Percentiles rank a stretch among this genome's conserved stretches.
phyloP scores from a whole-genome alignment of 495 filamentous ascomycete genomes.

The Penicillium desertorum region DNA sequence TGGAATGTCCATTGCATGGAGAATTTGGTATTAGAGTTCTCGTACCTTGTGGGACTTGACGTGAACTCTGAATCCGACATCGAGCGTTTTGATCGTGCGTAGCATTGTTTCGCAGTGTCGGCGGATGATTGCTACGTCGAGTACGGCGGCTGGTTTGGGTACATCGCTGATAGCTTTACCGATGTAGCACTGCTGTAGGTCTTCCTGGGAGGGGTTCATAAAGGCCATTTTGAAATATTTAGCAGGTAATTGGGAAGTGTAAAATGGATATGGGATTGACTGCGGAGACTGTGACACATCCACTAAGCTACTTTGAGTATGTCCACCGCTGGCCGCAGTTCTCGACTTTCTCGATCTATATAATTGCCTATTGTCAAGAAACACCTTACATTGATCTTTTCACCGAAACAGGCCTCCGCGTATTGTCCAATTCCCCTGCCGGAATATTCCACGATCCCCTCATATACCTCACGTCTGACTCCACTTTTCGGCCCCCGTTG shows the following conservation, averaged over 20 bases:
- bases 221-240: slow-evolving; percentile 11
- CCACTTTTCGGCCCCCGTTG: too few relatives aligned
- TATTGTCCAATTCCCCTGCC: too few relatives aligned
- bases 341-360: too few relatives aligned
- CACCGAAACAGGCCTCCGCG: too few relatives aligned
- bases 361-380: too few relatives aligned
- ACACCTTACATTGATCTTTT: too few relatives aligned
- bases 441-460: too few relatives aligned
- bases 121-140: slow-evolving; percentile 66
- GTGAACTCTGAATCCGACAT: slow-evolving; percentile 73
- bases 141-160: slow-evolving; percentile 63
- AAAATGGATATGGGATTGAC: neutral
- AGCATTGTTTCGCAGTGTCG: slow-evolving; percentile 76
- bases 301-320: too few relatives aligned
- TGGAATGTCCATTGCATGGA: neutral
- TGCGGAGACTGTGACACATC: too few relatives aligned
- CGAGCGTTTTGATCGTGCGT: slow-evolving; percentile 55
- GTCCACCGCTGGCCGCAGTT: too few relatives aligned
- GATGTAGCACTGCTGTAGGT: slow-evolving; percentile 49
- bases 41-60: slow-evolving; percentile 84
- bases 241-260: neutral
- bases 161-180: slow-evolving; percentile 62
- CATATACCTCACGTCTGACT: too few relatives aligned
- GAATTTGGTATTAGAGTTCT: neutral
- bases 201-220: slow-evolving; percentile 23